phyloP scores from a whole-genome alignment of 345 rosid genomes.

The Microthlaspi erraticum region DNA sequence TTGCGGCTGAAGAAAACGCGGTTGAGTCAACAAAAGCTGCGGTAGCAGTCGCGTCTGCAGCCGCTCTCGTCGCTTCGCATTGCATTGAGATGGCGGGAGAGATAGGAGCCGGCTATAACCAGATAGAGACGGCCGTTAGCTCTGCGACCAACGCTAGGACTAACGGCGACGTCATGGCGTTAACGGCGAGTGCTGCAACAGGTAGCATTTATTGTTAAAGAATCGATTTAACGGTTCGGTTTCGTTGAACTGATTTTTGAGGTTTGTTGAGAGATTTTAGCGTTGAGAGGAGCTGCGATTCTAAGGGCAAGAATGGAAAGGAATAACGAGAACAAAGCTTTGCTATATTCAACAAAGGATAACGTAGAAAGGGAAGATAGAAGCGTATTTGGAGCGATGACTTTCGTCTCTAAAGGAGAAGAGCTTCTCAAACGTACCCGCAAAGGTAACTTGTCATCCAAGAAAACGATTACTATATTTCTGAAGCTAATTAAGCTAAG shows the following conservation, averaged over 20 bases:
- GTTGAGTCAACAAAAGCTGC: slow-evolving; percentile 51
- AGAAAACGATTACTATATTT: neutral
- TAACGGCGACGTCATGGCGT: slow-evolving; percentile 87
- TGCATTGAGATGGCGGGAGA: slow-evolving; percentile 95
- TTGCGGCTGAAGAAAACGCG: slow-evolving; percentile 48
- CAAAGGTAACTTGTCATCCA: slow-evolving; percentile 64
- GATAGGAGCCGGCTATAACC: slow-evolving; percentile 87
- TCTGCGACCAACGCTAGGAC: slow-evolving; percentile 81
- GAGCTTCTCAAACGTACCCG: slow-evolving; percentile 93
- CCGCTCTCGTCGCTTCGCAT: slow-evolving; percentile 88
- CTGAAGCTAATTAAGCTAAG: neutral
- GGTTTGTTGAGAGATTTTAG: slow-evolving; percentile 57
- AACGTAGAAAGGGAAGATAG: slow-evolving; percentile 56
- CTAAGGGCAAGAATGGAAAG: slow-evolving; percentile 76
- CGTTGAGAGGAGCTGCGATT: slow-evolving; percentile 79
- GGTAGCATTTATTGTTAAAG: slow-evolving; percentile 47
- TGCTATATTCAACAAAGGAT: slow-evolving; percentile 54
- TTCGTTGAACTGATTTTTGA: slow-evolving; percentile 26
- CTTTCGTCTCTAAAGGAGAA: slow-evolving; percentile 77
- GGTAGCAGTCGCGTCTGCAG: slow-evolving; percentile 79
- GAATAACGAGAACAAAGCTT: slow-evolving; percentile 51
- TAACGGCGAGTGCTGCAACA: slow-evolving; percentile 97
- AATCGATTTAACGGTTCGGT: neutral
- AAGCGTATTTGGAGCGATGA: slow-evolving; percentile 57
- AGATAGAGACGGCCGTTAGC: slow-evolving; percentile 67